Conservation (phyloP, 805 yeast genomes). For the Torulaspora gathmanii region DNA sequence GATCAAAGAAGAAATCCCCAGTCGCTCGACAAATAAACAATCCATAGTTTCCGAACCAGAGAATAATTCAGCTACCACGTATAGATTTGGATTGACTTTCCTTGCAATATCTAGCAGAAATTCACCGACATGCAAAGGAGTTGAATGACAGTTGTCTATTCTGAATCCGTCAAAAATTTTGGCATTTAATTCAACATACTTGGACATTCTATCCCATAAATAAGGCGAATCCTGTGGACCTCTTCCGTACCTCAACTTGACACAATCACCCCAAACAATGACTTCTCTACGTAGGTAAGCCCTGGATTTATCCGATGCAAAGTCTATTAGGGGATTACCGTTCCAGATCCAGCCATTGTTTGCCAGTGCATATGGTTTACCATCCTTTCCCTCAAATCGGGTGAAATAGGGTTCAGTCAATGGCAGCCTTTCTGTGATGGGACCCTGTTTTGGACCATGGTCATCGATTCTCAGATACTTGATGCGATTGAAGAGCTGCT, state of each 20-base stretch:
- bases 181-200: slow-evolving; percentile 71
- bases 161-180: slow-evolving; percentile 78
- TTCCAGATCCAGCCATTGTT: slow-evolving; percentile 99
- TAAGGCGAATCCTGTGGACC: slow-evolving; percentile 79
- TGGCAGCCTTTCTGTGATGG: slow-evolving; percentile 52
- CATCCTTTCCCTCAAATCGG: slow-evolving; percentile 49
- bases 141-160: slow-evolving; percentile 93
- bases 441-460: slow-evolving; percentile 79
- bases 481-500: slow-evolving; percentile 71
- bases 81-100: slow-evolving; percentile 72
- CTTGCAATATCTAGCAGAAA: slow-evolving; percentile 84
- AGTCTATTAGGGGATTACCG: slow-evolving; percentile 88
- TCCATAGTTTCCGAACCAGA: slow-evolving; percentile 91
- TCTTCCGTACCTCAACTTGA: slow-evolving; percentile 80
- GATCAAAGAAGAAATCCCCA: slow-evolving; percentile 83
- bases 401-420: slow-evolving; percentile 87
- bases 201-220: slow-evolving; percentile 82
- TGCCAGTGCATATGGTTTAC: slow-evolving; percentile 67
- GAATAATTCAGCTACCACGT: slow-evolving; percentile 91
- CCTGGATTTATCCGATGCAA: slow-evolving; percentile 74
- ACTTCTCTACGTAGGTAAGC: slow-evolving; percentile 89
- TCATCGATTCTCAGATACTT: slow-evolving; percentile 70
- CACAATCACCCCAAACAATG: slow-evolving; percentile 97
- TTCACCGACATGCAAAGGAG: slow-evolving; percentile 94
- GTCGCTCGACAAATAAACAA: slow-evolving; percentile 80